These are phyloP conservation scores for Nicotiana tabacum DNA, from an alignment of 257 asterid species.

Conservation along the genomic window DNA sequence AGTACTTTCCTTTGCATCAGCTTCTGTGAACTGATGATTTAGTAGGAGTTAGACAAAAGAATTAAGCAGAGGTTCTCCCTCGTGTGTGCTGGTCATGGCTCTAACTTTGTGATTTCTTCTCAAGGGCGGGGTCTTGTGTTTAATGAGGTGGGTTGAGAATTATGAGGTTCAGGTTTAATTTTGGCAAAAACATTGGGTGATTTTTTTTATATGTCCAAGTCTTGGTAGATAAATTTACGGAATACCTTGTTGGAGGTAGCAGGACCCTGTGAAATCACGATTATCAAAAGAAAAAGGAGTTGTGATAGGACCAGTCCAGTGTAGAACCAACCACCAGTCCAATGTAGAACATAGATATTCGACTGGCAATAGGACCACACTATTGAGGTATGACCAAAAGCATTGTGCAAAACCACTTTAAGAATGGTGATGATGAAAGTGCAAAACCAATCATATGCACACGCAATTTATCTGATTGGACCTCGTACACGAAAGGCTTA, in stretches of 20 bases:
- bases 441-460: neutral
- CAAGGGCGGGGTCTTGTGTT: no score
- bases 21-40: neutral
- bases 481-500: neutral
- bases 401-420: neutral
- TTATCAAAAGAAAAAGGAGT: neutral
- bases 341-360: neutral
- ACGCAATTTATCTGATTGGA: neutral
- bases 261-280: no score
- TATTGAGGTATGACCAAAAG: neutral
- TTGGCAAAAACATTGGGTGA: no score
- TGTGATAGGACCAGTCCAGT: no score
- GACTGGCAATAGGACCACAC: neutral
- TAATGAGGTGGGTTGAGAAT: no score
- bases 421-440: neutral
- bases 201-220: no score
- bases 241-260: no score
- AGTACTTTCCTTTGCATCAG: neutral
- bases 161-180: no score
- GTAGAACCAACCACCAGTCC: neutral
- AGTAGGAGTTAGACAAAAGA: neutral
- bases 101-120: neutral
- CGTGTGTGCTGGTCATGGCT: neutral
- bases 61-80: neutral
- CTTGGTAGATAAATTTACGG: no score